These are phyloP conservation scores for Diaporthe sp. DNA, from an alignment of 2,329 filamentous ascomycete genomes.

Conservation along the genomic window DNA sequence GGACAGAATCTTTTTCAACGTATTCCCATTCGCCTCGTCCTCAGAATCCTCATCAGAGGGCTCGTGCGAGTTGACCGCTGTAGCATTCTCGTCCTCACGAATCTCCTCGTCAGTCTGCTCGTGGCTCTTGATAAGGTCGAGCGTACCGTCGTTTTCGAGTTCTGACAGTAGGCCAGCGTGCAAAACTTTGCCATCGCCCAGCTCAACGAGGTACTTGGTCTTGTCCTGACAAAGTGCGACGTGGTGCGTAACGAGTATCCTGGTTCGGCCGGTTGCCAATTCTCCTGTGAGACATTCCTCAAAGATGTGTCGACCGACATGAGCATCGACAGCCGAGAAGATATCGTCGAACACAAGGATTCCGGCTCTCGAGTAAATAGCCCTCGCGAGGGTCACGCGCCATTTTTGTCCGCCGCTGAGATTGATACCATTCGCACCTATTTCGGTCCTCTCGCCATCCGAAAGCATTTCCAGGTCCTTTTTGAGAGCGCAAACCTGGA, in stretches of 20 bases:
- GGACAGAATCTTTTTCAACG: conserved; percentile 63
- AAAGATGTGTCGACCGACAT: conserved; percentile 84
- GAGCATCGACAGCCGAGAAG: conserved; percentile 85
- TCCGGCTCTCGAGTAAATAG: conserved; percentile 83
- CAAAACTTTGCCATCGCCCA: conserved; percentile 76
- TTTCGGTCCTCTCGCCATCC: conserved; percentile 84
- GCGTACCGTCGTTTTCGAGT: conserved; percentile 68
- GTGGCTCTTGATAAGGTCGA: conserved; percentile 70
- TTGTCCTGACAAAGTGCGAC: conserved; percentile 78
- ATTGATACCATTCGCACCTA: conserved; percentile 88
- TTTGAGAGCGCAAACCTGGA: conserved; percentile 79
- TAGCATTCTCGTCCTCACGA: conserved; percentile 63
- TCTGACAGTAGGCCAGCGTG: conserved; percentile 76
- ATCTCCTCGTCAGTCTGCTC: conserved; percentile 62
- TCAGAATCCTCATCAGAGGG: conserved; percentile 59
- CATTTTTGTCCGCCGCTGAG: conserved; percentile 87
- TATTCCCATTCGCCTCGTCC: conserved; percentile 54
- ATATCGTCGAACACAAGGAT: conserved; percentile 87
- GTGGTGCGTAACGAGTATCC: conserved; percentile 86
- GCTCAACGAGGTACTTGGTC: conserved; percentile 80
- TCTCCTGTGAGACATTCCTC: conserved; percentile 81
- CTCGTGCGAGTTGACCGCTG: conserved; percentile 69
- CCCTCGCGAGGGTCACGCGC: conserved; percentile 84
- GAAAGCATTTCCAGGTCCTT: conserved; percentile 83
- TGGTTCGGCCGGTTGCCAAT: conserved; percentile 76